phyloP scores from a whole-genome alignment of 2,329 filamentous ascomycete genomes.

The Teratosphaeria viscida region DNA sequence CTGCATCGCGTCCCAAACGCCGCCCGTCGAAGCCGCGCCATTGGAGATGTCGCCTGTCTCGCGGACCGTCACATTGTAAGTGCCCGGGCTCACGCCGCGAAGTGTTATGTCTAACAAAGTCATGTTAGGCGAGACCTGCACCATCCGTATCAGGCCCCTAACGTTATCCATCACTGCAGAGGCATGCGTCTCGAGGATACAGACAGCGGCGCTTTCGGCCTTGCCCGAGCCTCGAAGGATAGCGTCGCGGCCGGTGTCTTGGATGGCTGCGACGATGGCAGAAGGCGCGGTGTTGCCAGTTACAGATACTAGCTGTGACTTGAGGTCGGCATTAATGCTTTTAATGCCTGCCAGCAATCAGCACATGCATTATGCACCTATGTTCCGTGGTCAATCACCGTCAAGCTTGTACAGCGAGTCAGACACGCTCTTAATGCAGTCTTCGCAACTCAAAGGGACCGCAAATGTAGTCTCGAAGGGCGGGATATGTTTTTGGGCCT shows the following conservation, averaged over 20 bases:
- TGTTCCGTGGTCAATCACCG: slow-evolving; percentile 33
- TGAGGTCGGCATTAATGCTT: slow-evolving; percentile 71
- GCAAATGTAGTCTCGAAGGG: slow-evolving; percentile 74
- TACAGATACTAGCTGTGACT: slow-evolving; percentile 72
- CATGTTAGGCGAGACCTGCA: slow-evolving; percentile 68
- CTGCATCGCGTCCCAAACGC: slow-evolving; percentile 59
- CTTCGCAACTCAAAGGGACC: slow-evolving; percentile 84
- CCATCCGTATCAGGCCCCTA: slow-evolving; percentile 81
- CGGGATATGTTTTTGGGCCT: slow-evolving; percentile 19
- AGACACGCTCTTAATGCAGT: slow-evolving; percentile 79
- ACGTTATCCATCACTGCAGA: slow-evolving; percentile 53
- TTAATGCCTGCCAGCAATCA: slow-evolving; percentile 51
- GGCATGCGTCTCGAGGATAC: slow-evolving; percentile 83
- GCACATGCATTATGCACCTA: neutral
- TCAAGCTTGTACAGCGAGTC: slow-evolving; percentile 63
- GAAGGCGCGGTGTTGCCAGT: slow-evolving; percentile 88
- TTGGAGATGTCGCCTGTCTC: slow-evolving; percentile 77
- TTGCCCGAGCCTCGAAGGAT: slow-evolving; percentile 82
- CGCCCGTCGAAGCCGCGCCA: slow-evolving; percentile 72
- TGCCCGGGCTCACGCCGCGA: slow-evolving; percentile 68
- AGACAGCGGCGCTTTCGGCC: slow-evolving; percentile 80
- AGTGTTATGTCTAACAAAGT: slow-evolving; percentile 84
- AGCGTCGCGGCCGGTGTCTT: slow-evolving; percentile 82
- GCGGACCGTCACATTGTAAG: slow-evolving; percentile 73
- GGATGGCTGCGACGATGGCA: slow-evolving; percentile 77